Base-by-base conservation (phyloP, 2,329 filamentous ascomycete genomes). In the Stachybotrys elegans region DNA sequence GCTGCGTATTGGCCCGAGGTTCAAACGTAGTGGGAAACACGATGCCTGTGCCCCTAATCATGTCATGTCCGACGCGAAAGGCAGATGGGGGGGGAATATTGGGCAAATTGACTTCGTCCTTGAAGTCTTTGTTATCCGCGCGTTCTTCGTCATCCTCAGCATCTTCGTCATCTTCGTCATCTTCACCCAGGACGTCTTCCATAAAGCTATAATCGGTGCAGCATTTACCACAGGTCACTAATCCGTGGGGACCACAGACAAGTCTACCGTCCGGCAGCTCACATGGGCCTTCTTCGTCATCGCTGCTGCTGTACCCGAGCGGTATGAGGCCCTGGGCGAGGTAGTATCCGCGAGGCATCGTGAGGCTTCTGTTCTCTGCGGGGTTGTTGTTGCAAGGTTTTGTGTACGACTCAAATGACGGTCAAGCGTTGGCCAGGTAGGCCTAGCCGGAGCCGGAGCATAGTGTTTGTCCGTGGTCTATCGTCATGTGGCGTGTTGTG, bases 131-230 rank as follows among this genome's bases (percentile, higher is more conserved):
- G 32, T 16, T 17, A 19, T 19, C 20, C 17, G 8, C 7, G 32
- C 32, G 32, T n/a, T 17, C 14, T 8, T n/a, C n/a, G 36, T 51
- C 42, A 17, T 40, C 35, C 19, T 51, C 42, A 14, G 51, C 22
- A 31, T 43, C 39, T 1, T 51, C 43, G 16, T 40, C 40, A 3
- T 46, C 42, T 0, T 51, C 50, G 14, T 52, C 45, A 6, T 52
- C 49, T n/a, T 57, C 51, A 27, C 48, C 43, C 7, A 50, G 29
- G 12, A 50, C 44, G 14, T 60, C 55, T 12, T 62, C 50, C 56
- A 61, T 57, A 47, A 62, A 64, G 51, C 55, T 63, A 51, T 62
- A 69, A 47, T 68, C 64, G 4, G 55, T 54, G 22, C 54, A 58
- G 44, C 66, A 69, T 22, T 36, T 54, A 9, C 50, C 48, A 46